A percentile compares a stretch with the other conserved stretches of the same genome.
phyloP scores from a whole-genome alignment of 2,329 filamentous ascomycete species.

The Microdochium bolleyi region DNA sequence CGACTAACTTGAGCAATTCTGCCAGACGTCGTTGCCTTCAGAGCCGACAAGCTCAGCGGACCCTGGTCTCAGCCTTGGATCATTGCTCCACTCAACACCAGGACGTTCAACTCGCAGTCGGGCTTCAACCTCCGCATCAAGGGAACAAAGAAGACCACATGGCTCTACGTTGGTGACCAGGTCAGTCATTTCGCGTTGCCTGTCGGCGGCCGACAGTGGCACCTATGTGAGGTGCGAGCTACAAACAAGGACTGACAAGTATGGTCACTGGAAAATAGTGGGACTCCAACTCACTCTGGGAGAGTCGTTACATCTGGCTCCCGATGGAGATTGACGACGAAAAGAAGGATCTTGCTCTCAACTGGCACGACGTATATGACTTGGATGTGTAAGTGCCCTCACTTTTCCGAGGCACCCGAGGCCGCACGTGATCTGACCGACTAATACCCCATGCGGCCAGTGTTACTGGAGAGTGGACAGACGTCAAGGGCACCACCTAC shows the following conservation, averaged over 20 bases:
- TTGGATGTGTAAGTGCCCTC: conserved; percentile 32
- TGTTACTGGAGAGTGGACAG: conserved; percentile 33
- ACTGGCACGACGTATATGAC: conserved; percentile 50
- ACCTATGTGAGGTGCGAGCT: not conserved
- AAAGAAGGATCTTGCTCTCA: conserved; percentile 37
- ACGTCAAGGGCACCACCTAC: conserved; percentile 39
- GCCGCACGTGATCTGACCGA: not conserved
- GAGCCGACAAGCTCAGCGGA: conserved; percentile 38
- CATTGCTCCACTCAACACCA: conserved; percentile 40
- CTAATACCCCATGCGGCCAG: conserved; percentile 19
- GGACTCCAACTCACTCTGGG: conserved; percentile 49
- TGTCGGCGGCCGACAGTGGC: not conserved
- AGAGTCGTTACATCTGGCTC: conserved; percentile 49
- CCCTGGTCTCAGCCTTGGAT: conserved; percentile 48
- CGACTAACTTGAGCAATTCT: not conserved
- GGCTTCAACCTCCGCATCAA: conserved; percentile 39
- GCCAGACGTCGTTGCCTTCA: conserved; percentile 43
- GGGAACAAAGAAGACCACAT: conserved; percentile 38
- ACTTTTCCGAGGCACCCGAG: not conserved
- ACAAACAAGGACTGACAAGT: not conserved
- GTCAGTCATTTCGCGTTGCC: conserved; percentile 2
- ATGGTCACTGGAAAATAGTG: conserved; percentile 20
- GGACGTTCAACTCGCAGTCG: conserved; percentile 45
- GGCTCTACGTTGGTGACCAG: conserved; percentile 42
- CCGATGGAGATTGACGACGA: conserved; percentile 43